Evolutionary conservation across 495 filamentous ascomycete species (phyloP), one percentile per base, ranked within the genome.

Genomic region (Hyaloscypha finlandica): DNA sequence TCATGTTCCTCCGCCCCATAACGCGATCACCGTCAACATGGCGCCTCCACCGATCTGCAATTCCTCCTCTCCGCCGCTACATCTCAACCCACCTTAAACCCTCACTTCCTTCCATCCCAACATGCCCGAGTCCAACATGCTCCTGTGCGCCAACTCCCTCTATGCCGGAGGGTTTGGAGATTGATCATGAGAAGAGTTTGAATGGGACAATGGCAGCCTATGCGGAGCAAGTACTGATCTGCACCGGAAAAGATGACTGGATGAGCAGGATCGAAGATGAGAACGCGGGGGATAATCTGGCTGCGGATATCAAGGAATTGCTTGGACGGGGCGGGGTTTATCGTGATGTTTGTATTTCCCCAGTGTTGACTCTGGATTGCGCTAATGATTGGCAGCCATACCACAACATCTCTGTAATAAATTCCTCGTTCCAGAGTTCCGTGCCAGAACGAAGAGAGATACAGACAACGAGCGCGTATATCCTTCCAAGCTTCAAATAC

Each of bases 201-300:
- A 88, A 87, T 71, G 88, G 88, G 20, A 90, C 92, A 4, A 91
- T 97, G 79, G 83, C 90, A 5, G 76, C 80, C n/a, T 95, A 97
- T 75, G 82, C 86, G 20, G 87, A 93, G 68, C 94, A 98, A 63
- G 82, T 97, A 4, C 74, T 99, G 3, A 81, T 97, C 19, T 91
- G 86, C 65, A 97, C 94, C 0, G 92, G 92, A 8, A 84, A 87
- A 64, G 72, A 80, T 25, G 91, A 97, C 75, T 99, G 95, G 95
- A 83, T 83, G 20, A 93, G 74, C 80, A 89, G 76, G 75, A 97
- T 83, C 63, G 83, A 85, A 63, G 81, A 82, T 22, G 81, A 82
- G 48, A 79, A 83, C 63, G 71, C 75, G 57, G 82, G 79, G 20
- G 81, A 83, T n/a, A 86, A 87, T 67, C 78, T 97, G 9, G 91